Base-by-base conservation (phyloP, 2,329 filamentous ascomycete species). In the Ceratocystis diversiconidia region DNA sequence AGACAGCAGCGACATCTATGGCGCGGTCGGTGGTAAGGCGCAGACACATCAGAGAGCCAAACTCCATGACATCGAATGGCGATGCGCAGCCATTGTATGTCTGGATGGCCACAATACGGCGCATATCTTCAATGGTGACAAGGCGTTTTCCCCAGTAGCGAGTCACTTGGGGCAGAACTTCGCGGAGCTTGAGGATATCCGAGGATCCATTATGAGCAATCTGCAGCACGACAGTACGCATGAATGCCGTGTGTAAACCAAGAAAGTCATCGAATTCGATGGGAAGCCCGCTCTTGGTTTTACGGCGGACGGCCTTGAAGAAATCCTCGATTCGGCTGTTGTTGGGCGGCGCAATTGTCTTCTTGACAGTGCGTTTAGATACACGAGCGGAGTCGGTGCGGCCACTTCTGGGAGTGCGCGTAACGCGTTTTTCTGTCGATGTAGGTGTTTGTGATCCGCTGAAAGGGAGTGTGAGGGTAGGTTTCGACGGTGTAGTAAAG, bases 71-170 rank as follows among this genome's bases (percentile, higher is more conserved):
- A 65, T 76, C 75, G 68, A 79, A 79, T 2, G 76, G 77, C 1
- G 75, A 73, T 43, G 69, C 57, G 5, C 67, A 63, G 44, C 63
- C 66, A 48, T 67, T 67, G 57, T 65, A 57, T 7, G 50, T 76
- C 70, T 86, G 79, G n/a, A 90, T 75, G 61, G 85, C 87, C 25
- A 92, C 74, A 68, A 86, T 82, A 68, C 82, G 79, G 68, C 84
- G 83, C 61, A 91, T 77, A 70, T 92, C 88, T 50, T 84, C 82
- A 0, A 82, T 75, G 0, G 79, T 81, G 17, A 90, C 86, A 66
- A 79, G 79, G 41, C 87, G 80, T 75, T 88, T 90, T 67, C 87
- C 86, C 88, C 88, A 92, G 46, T 85, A 77, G 69, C 84, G 81
- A 12, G 86, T 82, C 50, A 89, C 78, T 66, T 84, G 80, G 8